Base-by-base conservation (phyloP, 2,329 filamentous ascomycete species). In the Celoporthe dispersa region DNA sequence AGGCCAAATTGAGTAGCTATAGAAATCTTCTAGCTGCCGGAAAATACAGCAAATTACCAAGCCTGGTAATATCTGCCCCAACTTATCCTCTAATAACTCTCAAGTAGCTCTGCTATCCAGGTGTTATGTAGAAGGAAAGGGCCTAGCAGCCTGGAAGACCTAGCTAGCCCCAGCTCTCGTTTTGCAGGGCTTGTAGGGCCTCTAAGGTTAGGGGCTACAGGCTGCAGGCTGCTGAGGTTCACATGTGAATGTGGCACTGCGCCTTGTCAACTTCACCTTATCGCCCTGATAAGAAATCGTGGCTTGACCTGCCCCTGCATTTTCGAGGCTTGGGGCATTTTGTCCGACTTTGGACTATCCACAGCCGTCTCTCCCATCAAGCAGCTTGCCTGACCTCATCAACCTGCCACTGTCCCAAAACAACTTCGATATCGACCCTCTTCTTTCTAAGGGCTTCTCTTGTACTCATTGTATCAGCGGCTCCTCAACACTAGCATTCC, bases 211-310 rank as follows among this genome's bases (percentile, higher is more conserved):
- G 22, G 19, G 22, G 19, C 22, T n/a, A 48, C 44, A 48, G 44
- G 19, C 44, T 5, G 7, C 44, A 39, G 33, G 33, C 28, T 61
- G 35, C 28, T 48, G 39, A 25, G 39, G 62, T 64, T 64, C 28
- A 48, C 62, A 64, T 64, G 62, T 64, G 62, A 64, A 64, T 51
- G 62, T 64, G 62, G 62, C 39, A 48, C 44, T 48, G 44, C 44
- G 11, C 44, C 39, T 41, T 14, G 39, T 41, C 39, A 41, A 12
- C 39, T 14, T 12, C 12, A 41, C 60, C 62, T 64, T 64, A 64
- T 64, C 62, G n/a, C n/a, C 33, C 59, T 16, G 62, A 64, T 64
- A 64, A 64, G 62, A 33, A 51, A 64, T 25, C 22, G 62, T 64
- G 62, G 62, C 62, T 63, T 41, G 39, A 44, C 37, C 37, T n/a